Conservation (phyloP, 768 basidiomycete genomes). For the Russula virescens region DNA sequence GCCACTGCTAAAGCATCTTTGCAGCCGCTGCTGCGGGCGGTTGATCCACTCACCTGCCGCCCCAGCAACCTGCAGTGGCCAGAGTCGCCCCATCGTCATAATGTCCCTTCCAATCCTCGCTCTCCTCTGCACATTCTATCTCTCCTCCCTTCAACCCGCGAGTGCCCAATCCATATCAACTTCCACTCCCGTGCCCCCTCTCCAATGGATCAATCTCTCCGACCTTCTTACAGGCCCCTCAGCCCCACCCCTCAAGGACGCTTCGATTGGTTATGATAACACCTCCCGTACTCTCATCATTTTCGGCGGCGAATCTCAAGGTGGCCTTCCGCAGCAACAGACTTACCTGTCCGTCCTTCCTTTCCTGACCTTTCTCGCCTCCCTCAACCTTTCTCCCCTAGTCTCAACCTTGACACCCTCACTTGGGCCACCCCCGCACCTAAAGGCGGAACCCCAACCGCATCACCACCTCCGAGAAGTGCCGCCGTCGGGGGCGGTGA, state of each 20-base stretch:
- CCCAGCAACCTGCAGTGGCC: background rate
- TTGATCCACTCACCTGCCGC: background rate
- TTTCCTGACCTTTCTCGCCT: background rate
- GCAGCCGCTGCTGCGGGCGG: constrained; percentile 6
- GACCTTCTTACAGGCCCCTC: constrained; percentile 47
- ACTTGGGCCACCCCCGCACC: constrained; percentile 56
- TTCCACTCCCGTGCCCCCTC: constrained; percentile 49
- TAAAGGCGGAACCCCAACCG: constrained; percentile 39
- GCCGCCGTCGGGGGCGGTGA: constrained; percentile 61
- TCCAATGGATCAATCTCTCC: constrained; percentile 70
- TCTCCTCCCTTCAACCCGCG: constrained; percentile 26
- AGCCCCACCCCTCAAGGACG: constrained; percentile 58
- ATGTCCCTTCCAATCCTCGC: constrained; percentile 21
- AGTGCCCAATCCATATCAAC: constrained; percentile 48
- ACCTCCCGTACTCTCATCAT: constrained; percentile 54
- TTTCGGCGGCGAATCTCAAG: constrained; percentile 70
- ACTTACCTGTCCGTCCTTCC: constrained; percentile 57
- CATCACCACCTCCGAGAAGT: constrained; percentile 55
- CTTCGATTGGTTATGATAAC: constrained; percentile 55
- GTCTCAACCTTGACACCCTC: constrained; percentile 57
- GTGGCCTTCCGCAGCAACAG: constrained; percentile 53
- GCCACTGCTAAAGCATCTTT: background rate
- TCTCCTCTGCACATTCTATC: constrained; percentile 24
- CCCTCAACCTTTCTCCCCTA: constrained; percentile 28
- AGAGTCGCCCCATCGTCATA: background rate